Evolutionary conservation across 345 rosid genomes (phyloP), one percentile per base, ranked within the genome.

Genomic region (Chamaenerion angustifolium): DNA sequence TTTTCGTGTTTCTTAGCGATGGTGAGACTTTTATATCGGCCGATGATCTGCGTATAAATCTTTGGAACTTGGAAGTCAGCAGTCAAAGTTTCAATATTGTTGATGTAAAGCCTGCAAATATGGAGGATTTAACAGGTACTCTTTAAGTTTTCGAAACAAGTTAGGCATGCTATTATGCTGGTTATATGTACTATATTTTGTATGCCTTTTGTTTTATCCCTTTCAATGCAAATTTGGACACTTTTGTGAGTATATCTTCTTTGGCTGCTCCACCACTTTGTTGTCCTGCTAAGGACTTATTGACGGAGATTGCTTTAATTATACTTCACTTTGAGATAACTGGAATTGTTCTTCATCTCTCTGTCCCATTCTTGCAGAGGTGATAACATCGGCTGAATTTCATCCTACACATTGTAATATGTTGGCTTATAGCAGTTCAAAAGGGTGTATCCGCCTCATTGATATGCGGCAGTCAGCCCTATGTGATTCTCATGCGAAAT

Each of bases 361-460:
- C 43, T 23, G 10, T 16, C 19, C 18, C 23, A 21, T 55, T 44
- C 3, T 55, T 58, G 77, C 94, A 93, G 99, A 93, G 94, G 99
- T 93, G 66, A 88, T 92, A 55, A 93, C 99, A 62, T 88, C 96
- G 62, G 99, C 99, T 14, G 96, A 93, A 56, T 93, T 93, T 66
- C 99, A 93, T 63, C 98, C 98, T 61, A 74, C 70, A 45, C 97
- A 88, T 57, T 93, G 99, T 67, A 88, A 93, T 66, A 78, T 49
- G 64, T 70, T 93, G 71, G 99, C 92, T 49, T 93, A 93, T 68
- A 88, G 99, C 81, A 93, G 99, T 80, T 93, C 99, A 8, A 93
- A 83, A 67, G 99, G 99, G 65, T 93, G 95, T 54, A 76, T 93
- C 68, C 85, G 97, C 62, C 82, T 93, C 47, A 71, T 93, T 73